Evolutionary conservation across 306 rosid genomes (phyloP), one percentile per base, ranked within the genome.

Genomic region (Castanea mollissima): DNA sequence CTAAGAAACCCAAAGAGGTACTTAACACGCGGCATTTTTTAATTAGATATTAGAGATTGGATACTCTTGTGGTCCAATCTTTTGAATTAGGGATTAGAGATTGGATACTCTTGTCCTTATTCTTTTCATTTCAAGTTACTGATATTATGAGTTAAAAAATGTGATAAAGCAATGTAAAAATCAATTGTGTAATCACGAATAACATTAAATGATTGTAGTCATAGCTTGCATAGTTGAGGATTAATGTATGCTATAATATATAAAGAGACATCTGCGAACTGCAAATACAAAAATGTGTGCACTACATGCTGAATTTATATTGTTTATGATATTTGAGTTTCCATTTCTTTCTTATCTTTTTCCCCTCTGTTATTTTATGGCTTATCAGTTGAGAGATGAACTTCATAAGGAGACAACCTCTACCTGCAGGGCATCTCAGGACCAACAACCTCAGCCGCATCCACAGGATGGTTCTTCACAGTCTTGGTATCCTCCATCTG

Each of bases 401-500:
- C 93, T 93, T 65, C 80, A 83, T 65, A 87, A 88, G 84, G 96
- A 90, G 85, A 55, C 72, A 35, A 46, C 62, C 51, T 82, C 49
- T 58, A 56, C 31, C 1, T 55, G 31, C 79, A 95, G 98, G 96
- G 97, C 94, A 89, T 89, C 97, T 59, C 96, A 89, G 81, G 98
- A 91, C 67, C 95, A 91, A 70, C 93, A 82, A 57, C 18, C 90
- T 72, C 85, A 87, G 90, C 70, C 86, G 1, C 91, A 79, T 51
- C 95, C 89, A 1, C 95, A 85, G 69, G 90, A 81, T 56, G 89
- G 86, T 82, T 49, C 92, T 54, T 74, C 95, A 18, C 96, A 88
- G 55, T 91, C 98, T 2, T 94, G 97, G 97, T 94, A 91, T 88
- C 92, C 98, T 67, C 86, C 93, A 1, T 92, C 98, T 1, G 92